Evolutionary conservation across 1,284 basidiomycete species (phyloP).

Genomic region (Rhodotorula sp.): DNA sequence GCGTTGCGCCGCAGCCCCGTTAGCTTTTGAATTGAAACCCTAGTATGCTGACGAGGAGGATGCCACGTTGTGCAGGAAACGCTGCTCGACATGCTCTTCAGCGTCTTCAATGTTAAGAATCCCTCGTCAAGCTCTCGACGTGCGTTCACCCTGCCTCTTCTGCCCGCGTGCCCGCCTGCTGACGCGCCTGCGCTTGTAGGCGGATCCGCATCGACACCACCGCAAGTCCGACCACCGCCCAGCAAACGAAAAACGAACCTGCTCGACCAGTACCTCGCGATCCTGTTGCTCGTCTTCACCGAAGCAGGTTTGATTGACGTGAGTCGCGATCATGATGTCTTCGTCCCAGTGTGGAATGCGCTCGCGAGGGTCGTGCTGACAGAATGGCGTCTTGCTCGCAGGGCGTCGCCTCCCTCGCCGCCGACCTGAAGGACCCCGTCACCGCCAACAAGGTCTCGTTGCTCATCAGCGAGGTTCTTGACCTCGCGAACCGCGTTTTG

Average conservation of each 20-base stretch:
- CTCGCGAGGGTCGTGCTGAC: neutral
- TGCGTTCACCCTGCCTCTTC: slow-evolving; percentile 50
- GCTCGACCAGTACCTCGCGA: slow-evolving; percentile 87
- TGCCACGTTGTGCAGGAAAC: slow-evolving; percentile 62
- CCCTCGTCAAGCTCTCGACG: slow-evolving; percentile 77
- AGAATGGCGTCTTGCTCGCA: slow-evolving; percentile 46
- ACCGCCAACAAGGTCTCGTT: slow-evolving; percentile 83
- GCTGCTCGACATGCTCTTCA: slow-evolving; percentile 88
- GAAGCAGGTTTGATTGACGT: slow-evolving; percentile 86
- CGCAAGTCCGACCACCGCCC: slow-evolving; percentile 21
- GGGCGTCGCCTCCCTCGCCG: slow-evolving; percentile 76
- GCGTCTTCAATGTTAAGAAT: slow-evolving; percentile 84
- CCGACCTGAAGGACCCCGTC: slow-evolving; percentile 62
- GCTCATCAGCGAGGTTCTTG: slow-evolving; percentile 86
- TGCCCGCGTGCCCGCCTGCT: neutral
- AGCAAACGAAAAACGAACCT: slow-evolving; percentile 63
- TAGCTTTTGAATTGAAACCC: no score
- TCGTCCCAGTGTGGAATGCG: neutral
- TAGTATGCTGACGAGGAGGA: neutral
- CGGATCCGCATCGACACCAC: no score
- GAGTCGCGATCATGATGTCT: slow-evolving; percentile 41
- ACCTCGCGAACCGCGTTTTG: slow-evolving; percentile 83
- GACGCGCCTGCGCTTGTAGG: neutral
- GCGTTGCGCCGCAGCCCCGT: slow-evolving; percentile 1
- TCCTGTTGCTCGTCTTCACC: slow-evolving; percentile 82